These are phyloP conservation scores for Trichosporon faecale DNA, from an alignment of 1,284 basidiomycete species.

Conservation along the genomic window DNA sequence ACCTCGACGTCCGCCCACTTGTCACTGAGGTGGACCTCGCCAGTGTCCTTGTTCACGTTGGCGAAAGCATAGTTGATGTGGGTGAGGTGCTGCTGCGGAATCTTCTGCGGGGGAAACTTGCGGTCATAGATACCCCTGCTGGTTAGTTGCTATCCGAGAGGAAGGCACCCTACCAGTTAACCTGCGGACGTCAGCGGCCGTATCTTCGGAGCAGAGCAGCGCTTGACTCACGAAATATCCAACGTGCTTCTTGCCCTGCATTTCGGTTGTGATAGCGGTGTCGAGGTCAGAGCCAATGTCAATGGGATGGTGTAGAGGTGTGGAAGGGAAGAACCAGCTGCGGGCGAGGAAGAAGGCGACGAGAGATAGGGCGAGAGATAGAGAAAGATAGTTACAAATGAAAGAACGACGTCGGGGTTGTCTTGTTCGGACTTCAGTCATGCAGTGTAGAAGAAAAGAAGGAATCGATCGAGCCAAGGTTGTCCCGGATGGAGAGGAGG, in stretches of 20 bases:
- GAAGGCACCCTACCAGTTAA: too few relatives aligned
- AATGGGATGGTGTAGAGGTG: not conserved
- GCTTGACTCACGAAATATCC: conserved; percentile 39
- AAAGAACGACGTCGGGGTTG: not conserved
- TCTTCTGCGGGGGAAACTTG: conserved; percentile 66
- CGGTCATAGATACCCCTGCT: conserved; percentile 86
- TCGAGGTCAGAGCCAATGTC: not conserved
- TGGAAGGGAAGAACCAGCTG: not conserved
- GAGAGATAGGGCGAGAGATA: not conserved
- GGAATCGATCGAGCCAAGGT: not conserved
- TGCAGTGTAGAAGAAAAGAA: not conserved
- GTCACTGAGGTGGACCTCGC: conserved; percentile 69
- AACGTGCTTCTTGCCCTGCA: conserved; percentile 30
- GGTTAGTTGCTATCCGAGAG: not conserved
- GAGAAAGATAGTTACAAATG: not conserved
- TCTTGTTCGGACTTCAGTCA: not conserved
- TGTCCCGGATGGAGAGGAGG: not conserved
- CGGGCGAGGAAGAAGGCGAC: not conserved
- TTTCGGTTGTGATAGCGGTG: not conserved
- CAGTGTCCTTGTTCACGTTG: conserved; percentile 67
- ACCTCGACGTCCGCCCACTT: conserved; percentile 78
- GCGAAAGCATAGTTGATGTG: conserved; percentile 90
- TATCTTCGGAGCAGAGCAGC: not conserved
- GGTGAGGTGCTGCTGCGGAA: conserved; percentile 67
- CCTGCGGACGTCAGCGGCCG: conserved; percentile 20